phyloP scores from a whole-genome alignment of 140 eudicot species.

The Anethum foeniculum region DNA sequence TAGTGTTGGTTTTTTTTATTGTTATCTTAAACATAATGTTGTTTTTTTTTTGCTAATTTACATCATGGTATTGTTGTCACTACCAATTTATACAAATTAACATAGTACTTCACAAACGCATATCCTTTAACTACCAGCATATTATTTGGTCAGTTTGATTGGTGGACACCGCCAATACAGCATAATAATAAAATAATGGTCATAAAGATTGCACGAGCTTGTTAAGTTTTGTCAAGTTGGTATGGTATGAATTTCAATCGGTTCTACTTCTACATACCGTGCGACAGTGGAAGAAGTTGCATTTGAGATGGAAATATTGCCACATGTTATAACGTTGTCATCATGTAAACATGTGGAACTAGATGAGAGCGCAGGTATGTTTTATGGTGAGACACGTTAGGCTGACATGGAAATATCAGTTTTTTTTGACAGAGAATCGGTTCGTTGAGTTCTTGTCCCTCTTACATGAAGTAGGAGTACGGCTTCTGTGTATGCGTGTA shows the following conservation, averaged over 20 bases:
- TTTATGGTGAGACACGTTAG: too few relatives aligned
- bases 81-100: not conserved
- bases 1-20: not conserved
- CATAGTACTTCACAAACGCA: not conserved
- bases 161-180: not conserved
- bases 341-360: too few relatives aligned
- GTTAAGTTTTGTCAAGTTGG: not conserved
- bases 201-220: not conserved
- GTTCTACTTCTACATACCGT: not conserved
- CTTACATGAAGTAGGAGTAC: too few relatives aligned
- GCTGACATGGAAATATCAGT: too few relatives aligned
- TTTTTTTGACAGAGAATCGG: too few relatives aligned
- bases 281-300: not conserved
- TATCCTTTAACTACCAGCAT: not conserved
- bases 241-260: not conserved
- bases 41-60: too few relatives aligned
- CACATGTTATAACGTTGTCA: too few relatives aligned
- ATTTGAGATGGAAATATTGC: too few relatives aligned
- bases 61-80: not conserved
- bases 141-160: not conserved
- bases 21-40: not conserved
- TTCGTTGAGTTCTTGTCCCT: too few relatives aligned
- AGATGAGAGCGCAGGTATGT: too few relatives aligned
- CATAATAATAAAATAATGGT: not conserved
- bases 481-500: too few relatives aligned